Evolutionary conservation across 1,284 basidiomycete genomes (phyloP).

Genomic region (Cerrena zonata): DNA sequence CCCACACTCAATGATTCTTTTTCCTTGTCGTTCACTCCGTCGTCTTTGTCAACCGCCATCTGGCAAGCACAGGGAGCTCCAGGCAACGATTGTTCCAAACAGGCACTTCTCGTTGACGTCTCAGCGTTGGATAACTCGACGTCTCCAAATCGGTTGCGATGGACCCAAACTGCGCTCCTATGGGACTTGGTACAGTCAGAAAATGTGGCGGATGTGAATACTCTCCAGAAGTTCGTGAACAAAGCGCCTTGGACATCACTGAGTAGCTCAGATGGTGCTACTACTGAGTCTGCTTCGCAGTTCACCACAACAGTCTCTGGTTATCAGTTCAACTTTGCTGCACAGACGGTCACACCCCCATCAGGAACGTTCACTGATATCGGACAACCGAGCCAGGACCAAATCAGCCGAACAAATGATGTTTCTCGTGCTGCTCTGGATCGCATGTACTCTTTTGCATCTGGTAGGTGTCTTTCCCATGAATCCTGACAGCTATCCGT

Average conservation of each 20-base stretch:
- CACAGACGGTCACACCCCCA: constrained; percentile 43
- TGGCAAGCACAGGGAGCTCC: constrained; percentile 44
- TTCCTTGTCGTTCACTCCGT: constrained; percentile 39
- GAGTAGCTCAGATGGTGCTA: constrained; percentile 35
- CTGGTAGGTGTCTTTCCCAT: constrained; percentile 36
- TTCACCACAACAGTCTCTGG: constrained; percentile 45
- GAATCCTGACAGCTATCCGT: constrained; percentile 4
- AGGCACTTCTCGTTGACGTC: constrained; percentile 54
- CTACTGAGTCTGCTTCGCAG: constrained; percentile 20
- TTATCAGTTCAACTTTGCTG: constrained; percentile 54
- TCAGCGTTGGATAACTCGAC: constrained; percentile 35
- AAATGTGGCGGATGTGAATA: constrained; percentile 33
- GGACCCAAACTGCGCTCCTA: constrained; percentile 54
- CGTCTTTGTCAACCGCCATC: constrained; percentile 41
- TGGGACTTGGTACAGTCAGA: constrained; percentile 53
- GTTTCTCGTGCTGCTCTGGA: constrained; percentile 40
- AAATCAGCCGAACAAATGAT: constrained; percentile 40
- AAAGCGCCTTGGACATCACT: constrained; percentile 44
- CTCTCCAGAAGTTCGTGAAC: constrained; percentile 42
- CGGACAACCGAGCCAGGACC: constrained; percentile 41
- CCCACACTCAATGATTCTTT: constrained; percentile 48
- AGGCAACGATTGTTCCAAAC: constrained; percentile 41
- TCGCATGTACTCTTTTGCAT: constrained; percentile 54
- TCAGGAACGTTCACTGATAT: constrained; percentile 39
- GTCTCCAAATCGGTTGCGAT: constrained; percentile 46